Evolutionary conservation across 1,284 basidiomycete genomes (phyloP), one percentile per base, ranked within the genome.

Genomic region (Ustilago tritici): DNA sequence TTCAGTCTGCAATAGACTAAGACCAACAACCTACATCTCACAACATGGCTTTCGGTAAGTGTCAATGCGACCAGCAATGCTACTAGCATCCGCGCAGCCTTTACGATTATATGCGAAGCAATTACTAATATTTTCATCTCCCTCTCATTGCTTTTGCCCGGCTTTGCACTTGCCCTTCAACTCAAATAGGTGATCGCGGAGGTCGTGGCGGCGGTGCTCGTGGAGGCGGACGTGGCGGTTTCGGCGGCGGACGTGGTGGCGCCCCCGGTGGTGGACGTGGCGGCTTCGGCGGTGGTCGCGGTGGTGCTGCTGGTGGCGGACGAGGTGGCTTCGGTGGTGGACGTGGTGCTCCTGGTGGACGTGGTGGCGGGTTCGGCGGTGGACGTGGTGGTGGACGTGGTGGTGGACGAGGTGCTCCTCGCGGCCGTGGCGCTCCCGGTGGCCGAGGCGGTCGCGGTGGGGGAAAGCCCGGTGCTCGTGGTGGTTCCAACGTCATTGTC

Each of bases 401-500:
- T 17, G 81, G 79, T 50, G 76, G 65, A 34, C 73, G 76, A 52
- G 78, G 82, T 43, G 84, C 49, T 14, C 49, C 49, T 17, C 49
- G 49, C 15, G 49, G 68, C 32, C 76, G 80, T 32, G 76, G 83
- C 47, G 80, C 78, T 55, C 78, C 82, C 62, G 76, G 82, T 61
- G 83, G 86, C 53, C 85, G 87, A 74, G 82, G 77, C 46, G 72
- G 59, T 14, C 70, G 76, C 56, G 78, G 82, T 40, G 84, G 85
- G 35, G 70, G 58, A 77, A 79, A 50, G 79, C 78, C 31, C 35
- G 86, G 85, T 66, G 82, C 75, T 11, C 62, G 81, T 72, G 94
- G 94, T 46, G 94, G 95, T 10, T 90, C 93, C 53, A 88, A 88
- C 71, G 88, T 89, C 58, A 91, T 97, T 78, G 89, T 99, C 83